Evolutionary conservation across 371 early-diverging fungal species (phyloP).

Genomic region (Basidiobolus heterosporus): DNA sequence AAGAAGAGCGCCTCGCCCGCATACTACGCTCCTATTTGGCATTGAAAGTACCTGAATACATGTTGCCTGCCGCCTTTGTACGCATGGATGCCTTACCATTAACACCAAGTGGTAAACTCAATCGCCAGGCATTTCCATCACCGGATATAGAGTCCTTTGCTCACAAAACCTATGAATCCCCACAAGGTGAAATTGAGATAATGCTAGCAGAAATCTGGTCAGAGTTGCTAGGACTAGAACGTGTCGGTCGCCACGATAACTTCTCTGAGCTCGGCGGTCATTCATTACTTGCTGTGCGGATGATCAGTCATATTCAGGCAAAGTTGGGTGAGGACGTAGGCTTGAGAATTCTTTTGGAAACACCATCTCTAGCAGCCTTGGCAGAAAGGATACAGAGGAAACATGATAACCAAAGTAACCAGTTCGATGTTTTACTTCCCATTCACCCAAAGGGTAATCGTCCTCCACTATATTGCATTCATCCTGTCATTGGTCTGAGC

Average conservation of each 20-base stretch:
- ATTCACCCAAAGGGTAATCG: too few relatives aligned
- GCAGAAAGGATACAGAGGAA: too few relatives aligned
- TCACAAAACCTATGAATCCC: constrained; percentile 1
- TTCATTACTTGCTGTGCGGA: constrained; percentile 8
- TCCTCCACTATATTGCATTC: too few relatives aligned
- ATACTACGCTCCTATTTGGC: constrained; percentile 1
- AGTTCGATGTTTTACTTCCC: too few relatives aligned
- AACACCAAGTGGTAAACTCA: constrained; percentile 6
- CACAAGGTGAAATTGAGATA: constrained; percentile 5
- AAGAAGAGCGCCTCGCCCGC: background rate
- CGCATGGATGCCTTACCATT: constrained; percentile 4
- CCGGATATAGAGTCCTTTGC: constrained; percentile 2
- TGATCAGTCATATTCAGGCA: constrained; percentile 2
- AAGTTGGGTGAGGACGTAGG: too few relatives aligned
- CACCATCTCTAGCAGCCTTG: too few relatives aligned
- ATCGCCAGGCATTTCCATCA: constrained; percentile 5
- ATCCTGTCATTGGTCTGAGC: too few relatives aligned
- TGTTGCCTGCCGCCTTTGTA: constrained; percentile 9
- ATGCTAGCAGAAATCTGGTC: constrained; percentile 5
- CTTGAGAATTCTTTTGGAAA: too few relatives aligned
- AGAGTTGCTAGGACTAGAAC: constrained; percentile 2
- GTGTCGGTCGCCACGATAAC: constrained; percentile 7
- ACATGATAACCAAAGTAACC: too few relatives aligned
- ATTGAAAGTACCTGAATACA: constrained; percentile 7
- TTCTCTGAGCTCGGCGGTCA: constrained; percentile 12